Evolutionary conservation across 495 filamentous ascomycete genomes (phyloP).

Genomic region (Tuber indicum): DNA sequence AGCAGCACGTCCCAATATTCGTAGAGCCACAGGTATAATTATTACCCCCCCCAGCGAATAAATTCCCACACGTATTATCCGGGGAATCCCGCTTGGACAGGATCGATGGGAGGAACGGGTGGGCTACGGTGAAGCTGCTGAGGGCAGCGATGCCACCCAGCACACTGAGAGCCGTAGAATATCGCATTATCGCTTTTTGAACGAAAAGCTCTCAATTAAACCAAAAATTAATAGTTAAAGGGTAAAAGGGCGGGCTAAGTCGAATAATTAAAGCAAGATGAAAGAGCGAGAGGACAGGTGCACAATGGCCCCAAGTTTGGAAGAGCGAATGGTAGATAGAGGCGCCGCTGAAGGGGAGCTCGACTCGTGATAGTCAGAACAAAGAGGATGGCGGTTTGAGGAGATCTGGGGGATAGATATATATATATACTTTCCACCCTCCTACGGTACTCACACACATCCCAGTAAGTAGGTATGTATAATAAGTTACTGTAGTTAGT

Average conservation of each 20-base stretch:
- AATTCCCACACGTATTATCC: constrained; percentile 45
- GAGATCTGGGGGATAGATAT: constrained; percentile 19
- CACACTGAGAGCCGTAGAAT: constrained; percentile 16
- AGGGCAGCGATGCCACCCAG: constrained; percentile 22
- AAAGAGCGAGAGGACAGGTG: constrained; percentile 29
- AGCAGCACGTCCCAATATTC: constrained; percentile 31
- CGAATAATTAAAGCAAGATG: not conserved
- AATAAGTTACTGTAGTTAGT: not conserved
- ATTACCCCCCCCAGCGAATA: constrained; percentile 32
- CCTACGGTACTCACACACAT: not conserved
- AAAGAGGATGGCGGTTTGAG: constrained; percentile 1
- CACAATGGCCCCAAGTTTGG: constrained; percentile 23
- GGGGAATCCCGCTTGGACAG: constrained; percentile 31
- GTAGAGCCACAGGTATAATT: constrained; percentile 29
- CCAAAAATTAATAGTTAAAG: constrained; percentile 18
- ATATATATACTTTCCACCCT: constrained; percentile 20
- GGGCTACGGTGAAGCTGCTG: constrained; percentile 22
- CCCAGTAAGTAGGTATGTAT: not conserved
- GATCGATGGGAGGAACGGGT: constrained; percentile 17
- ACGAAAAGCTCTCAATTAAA: constrained; percentile 15
- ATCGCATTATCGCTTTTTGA: not conserved
- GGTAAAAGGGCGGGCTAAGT: not conserved
- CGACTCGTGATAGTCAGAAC: constrained; percentile 22
- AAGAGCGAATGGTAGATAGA: constrained; percentile 18
- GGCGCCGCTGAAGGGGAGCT: constrained; percentile 5